Base-by-base conservation (phyloP, 2,329 filamentous ascomycete species). In the Hypocreales sp. region DNA sequence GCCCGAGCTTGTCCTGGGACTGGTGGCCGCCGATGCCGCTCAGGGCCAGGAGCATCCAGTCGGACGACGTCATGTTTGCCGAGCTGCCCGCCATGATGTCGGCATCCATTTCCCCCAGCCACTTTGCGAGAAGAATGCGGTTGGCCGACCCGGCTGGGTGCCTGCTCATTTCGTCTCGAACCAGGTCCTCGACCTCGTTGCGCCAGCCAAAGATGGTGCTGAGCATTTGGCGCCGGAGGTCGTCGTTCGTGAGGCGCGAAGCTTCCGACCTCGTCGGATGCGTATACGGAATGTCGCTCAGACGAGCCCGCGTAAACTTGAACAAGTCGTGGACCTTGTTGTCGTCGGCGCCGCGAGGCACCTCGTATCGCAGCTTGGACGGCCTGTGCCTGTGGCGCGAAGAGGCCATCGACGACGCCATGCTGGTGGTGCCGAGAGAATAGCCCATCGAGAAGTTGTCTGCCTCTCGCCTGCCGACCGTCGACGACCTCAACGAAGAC, bases 1-100 rank as follows among this genome's bases (percentile, higher is more conserved):
- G 79, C 2, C 82, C 84, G 11, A 95, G 72, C 48, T 92, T 92
- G 47, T 92, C 86, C 42, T 92, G 81, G 2, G 83, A 83, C 20
- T 72, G 64, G 14, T 56, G 50, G 3, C 73, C 69, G 27, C 80
- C 83, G 53, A 95, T 92, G 22, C 82, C 80, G 45, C 82, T 92
- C 27, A 98, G 56, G 8, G 90, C 87, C 20, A 98, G 60, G 32
- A 95, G 58, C 83, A 98, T 94, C 90, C 90, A 98, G 51, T 95
- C 90, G 0, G 82, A 81, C 3, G 80, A 83, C 8, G 83, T 87
- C 67, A 90, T 86, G n/a, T 81, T 78, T 38, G 87, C 74, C 0
- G 83, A 79, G 23, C 72, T 80, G 3, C 80, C 72, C 8, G 74
- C 67, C 68, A 93, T 80, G 22, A 83, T 67, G 41, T 93, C 83